Conservation (phyloP, 306 rosid species). For the Pueraria montana region DNA sequence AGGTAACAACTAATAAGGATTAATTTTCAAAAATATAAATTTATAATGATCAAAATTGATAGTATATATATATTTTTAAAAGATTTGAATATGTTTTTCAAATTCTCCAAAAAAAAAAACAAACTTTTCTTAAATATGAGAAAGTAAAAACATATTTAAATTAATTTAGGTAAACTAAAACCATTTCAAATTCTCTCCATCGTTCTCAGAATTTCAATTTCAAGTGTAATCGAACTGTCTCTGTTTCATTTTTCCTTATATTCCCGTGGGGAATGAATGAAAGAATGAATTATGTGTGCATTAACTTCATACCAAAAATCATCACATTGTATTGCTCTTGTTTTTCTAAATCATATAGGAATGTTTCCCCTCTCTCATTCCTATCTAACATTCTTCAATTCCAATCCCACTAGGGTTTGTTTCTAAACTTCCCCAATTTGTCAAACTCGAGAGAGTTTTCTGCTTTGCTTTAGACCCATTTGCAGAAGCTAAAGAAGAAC, state of each 20-base stretch:
- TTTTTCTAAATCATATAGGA: background rate
- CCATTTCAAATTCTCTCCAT: background rate
- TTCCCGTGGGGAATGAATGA: background rate
- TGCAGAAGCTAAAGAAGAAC: background rate
- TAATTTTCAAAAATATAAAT: no score
- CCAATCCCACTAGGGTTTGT: slow-evolving; percentile 39
- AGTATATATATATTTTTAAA: no score
- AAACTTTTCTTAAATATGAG: no score
- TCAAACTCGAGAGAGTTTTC: background rate
- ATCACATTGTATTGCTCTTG: background rate
- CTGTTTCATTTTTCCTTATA: background rate
- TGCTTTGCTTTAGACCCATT: background rate
- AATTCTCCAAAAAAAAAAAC: no score
- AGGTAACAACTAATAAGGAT: no score
- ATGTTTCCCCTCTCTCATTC: background rate
- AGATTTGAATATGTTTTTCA: no score
- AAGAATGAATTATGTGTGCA: no score
- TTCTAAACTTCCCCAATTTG: background rate
- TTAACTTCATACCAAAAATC: background rate
- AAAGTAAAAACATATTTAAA: no score
- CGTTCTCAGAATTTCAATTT: background rate
- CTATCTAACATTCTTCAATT: background rate
- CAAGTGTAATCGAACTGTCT: background rate
- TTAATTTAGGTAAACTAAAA: background rate
- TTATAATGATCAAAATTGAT: no score